Evolutionary conservation across 345 rosid genomes (phyloP).

Genomic region (Fremontodendron californicum): DNA sequence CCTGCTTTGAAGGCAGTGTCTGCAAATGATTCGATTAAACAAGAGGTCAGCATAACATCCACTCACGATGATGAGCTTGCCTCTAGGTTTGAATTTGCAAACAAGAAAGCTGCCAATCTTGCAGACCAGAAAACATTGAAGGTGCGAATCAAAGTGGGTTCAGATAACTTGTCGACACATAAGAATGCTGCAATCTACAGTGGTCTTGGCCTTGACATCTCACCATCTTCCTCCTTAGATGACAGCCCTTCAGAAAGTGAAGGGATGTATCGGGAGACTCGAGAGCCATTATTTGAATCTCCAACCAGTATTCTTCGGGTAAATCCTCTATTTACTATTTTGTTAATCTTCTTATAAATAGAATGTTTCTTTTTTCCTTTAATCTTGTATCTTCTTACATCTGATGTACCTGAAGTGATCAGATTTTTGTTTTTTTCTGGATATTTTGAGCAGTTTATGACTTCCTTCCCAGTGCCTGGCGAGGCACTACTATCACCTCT

Average conservation of each 20-base stretch:
- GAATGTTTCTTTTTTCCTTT: background rate
- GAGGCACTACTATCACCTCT: too few species aligned
- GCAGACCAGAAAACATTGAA: constrained; percentile 61
- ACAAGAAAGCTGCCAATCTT: constrained; percentile 36
- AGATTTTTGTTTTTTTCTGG: constrained; percentile 18
- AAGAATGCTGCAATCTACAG: too few species aligned
- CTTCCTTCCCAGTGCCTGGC: too few species aligned
- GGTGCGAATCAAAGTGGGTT: too few species aligned
- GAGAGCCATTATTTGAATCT: constrained; percentile 49
- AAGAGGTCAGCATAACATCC: constrained; percentile 38
- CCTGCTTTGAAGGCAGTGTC: constrained; percentile 38
- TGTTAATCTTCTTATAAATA: constrained; percentile 6
- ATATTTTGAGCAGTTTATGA: constrained; percentile 66
- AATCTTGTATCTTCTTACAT: constrained; percentile 17
- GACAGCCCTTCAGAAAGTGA: too few species aligned
- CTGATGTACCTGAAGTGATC: constrained; percentile 13
- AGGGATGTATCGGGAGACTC: too few species aligned
- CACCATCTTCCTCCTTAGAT: too few species aligned
- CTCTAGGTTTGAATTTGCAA: constrained; percentile 28
- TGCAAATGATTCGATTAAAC: constrained; percentile 32
- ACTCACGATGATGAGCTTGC: constrained; percentile 33
- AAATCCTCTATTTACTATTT: constrained; percentile 25
- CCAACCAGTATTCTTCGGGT: constrained; percentile 74
- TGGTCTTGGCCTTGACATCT: too few species aligned
- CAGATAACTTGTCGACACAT: too few species aligned